phyloP scores from a whole-genome alignment of 2,329 filamentous ascomycete species.

The Diplodia intermedia region DNA sequence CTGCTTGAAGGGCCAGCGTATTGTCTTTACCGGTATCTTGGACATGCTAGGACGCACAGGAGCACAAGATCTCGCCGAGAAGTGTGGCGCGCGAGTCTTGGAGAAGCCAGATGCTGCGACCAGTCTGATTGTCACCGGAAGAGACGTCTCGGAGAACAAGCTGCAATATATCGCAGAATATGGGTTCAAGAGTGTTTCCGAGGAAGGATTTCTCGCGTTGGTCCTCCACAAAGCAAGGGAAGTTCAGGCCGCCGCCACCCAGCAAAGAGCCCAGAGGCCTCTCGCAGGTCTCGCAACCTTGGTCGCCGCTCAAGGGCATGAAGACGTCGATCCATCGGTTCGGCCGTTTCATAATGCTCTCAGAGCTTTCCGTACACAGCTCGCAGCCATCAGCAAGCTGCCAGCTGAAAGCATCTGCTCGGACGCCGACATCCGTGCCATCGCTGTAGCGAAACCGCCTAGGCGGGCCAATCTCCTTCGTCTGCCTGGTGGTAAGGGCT shows the following conservation, averaged over 20 bases:
- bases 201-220: background rate
- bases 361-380: constrained; percentile 2
- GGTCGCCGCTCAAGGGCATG: background rate
- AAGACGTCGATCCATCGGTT: background rate
- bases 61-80: background rate
- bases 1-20: background rate
- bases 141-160: constrained; percentile 19
- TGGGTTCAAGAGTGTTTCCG: background rate
- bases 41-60: constrained; percentile 5
- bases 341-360: constrained; percentile 21
- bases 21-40: constrained; percentile 22
- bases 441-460: background rate
- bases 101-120: constrained; percentile 6
- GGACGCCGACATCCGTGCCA: background rate
- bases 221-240: constrained; percentile 3
- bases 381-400: background rate
- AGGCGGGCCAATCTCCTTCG: background rate
- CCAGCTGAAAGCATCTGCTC: background rate
- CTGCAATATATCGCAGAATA: background rate
- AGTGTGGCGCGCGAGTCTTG: constrained; percentile 15
- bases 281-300: background rate
- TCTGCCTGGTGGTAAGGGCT: background rate
- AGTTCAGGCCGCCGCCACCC: background rate
- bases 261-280: background rate
- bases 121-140: constrained; percentile 7